A percentile compares a stretch with the other conserved stretches of the same genome.
phyloP scores from a whole-genome alignment of 2,329 filamentous ascomycete species.

The Hirsutella minnesotensis region DNA sequence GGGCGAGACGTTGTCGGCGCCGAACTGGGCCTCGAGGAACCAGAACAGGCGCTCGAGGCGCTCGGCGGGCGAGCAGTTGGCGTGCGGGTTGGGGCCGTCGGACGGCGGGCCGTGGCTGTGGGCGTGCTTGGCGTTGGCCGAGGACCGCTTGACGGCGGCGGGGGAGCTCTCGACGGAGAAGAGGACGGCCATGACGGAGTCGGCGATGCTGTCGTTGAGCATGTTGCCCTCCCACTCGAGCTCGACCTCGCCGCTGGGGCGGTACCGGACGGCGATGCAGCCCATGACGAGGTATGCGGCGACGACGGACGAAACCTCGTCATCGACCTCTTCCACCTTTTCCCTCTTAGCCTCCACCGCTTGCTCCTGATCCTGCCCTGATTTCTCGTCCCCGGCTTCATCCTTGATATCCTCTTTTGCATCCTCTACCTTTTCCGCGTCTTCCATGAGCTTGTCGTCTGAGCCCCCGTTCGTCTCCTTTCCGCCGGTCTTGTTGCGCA shows the following conservation, averaged over 20 bases:
- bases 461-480: conserved; percentile 21
- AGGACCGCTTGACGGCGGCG: conserved; percentile 71
- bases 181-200: conserved; percentile 87
- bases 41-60: conserved; percentile 78
- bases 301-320: conserved; percentile 45
- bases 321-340: conserved; percentile 46
- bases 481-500: conserved; percentile 20
- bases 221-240: conserved; percentile 97
- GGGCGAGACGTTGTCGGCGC: conserved; percentile 66
- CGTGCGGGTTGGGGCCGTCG: conserved; percentile 53
- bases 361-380: conserved; percentile 20
- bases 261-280: conserved; percentile 72
- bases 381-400: conserved; percentile 14
- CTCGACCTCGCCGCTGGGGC: conserved; percentile 67
- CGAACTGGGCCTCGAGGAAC: conserved; percentile 96
- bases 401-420: neutral
- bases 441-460: conserved; percentile 15
- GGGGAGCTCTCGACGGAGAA: conserved; percentile 88
- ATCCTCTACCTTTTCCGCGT: conserved; percentile 1
- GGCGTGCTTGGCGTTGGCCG: conserved; percentile 17
- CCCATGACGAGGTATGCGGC: conserved; percentile 72
- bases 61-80: conserved; percentile 58
- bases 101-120: conserved; percentile 30
- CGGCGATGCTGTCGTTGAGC: conserved; percentile 95
- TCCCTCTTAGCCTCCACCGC: conserved; percentile 21